Evolutionary conservation across 257 asterid genomes (phyloP).

Genomic region (Paulownia fortunei): DNA sequence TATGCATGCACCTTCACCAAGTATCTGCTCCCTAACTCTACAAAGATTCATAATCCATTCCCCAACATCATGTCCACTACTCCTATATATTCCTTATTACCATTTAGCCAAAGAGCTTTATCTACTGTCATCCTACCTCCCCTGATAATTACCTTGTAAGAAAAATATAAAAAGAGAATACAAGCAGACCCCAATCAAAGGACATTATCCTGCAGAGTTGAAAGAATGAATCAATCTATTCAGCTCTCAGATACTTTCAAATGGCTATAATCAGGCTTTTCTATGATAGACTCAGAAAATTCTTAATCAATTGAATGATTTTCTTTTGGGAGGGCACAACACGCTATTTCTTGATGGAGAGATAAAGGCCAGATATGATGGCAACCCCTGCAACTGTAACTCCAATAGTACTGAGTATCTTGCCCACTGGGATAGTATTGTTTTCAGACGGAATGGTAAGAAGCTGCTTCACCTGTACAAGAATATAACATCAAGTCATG

Average conservation of each 20-base stretch:
- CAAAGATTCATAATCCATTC: not conserved
- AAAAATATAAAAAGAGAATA: not conserved
- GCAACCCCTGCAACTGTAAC: slow-evolving; percentile 77
- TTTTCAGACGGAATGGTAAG: slow-evolving; percentile 54
- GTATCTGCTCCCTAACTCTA: not conserved
- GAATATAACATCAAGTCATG: slow-evolving; percentile 17
- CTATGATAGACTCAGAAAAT: not conserved
- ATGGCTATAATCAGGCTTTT: too few relatives aligned
- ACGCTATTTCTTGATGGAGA: slow-evolving; percentile 68
- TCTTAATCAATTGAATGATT: not conserved
- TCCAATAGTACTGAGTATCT: slow-evolving; percentile 61
- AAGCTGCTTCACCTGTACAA: slow-evolving; percentile 61
- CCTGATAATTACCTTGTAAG: not conserved
- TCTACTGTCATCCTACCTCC: not conserved
- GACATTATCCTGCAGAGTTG: not conserved
- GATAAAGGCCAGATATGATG: slow-evolving; percentile 66
- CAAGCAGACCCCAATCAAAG: not conserved
- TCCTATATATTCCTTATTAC: not conserved
- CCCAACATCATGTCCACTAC: not conserved
- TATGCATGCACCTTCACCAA: not conserved
- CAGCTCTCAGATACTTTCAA: not conserved
- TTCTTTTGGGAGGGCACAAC: slow-evolving; percentile 11
- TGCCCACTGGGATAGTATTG: slow-evolving; percentile 39
- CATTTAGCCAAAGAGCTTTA: too few relatives aligned
- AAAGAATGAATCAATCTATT: slow-evolving; percentile 24